Base-by-base conservation (phyloP, 768 basidiomycete species). In the Collybiopsis luxurians region DNA sequence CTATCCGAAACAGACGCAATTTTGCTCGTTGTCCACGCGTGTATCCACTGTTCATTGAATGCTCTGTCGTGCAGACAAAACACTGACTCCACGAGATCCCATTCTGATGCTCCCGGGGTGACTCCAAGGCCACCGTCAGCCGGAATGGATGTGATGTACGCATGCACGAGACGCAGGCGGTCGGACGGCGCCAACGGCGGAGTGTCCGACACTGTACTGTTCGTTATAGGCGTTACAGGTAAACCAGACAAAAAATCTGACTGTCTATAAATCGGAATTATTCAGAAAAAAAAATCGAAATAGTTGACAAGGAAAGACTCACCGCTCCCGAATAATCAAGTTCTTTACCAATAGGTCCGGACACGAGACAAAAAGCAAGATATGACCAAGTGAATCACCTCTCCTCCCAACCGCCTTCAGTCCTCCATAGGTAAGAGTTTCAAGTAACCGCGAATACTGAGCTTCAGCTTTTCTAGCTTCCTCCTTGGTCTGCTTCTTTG, bases 101-200 rank as follows among this genome's bases (percentile, higher is more conserved):
- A 98, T 52, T 85, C 81, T 13, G 79, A 71, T 23, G 83, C 77
- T 13, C 81, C 83, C 1, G 90, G 87, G 7, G 86, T 83, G 47
- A 98, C 84, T 1, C 91, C 93, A 1, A 96, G 80, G 4, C 94
- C 95, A 10, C 92, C 88, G 52, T 95, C 94, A n/a, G 75, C 65
- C 0, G 78, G 75, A 0, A 82, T 83, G 1, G 88, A 83, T 2
- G 91, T 84, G 58, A 95, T 75, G 66, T 86, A 88, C 6, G 78
- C 67, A 64, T 94, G 77, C 0, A 93, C 79, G 28, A 93, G 81
- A n/a, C 92, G 84, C 21, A 95, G 73, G n/a, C 88, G 83, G 64
- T 94, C 89, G 1, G 91, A 85, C 4, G 89, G 81, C 0, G 83
- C 83, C 27, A 90, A 71, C 0, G 80, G 71, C 2, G 73, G 72